Conservation (phyloP, 495 filamentous ascomycete genomes). For the Chaetomidium leptoderma region DNA sequence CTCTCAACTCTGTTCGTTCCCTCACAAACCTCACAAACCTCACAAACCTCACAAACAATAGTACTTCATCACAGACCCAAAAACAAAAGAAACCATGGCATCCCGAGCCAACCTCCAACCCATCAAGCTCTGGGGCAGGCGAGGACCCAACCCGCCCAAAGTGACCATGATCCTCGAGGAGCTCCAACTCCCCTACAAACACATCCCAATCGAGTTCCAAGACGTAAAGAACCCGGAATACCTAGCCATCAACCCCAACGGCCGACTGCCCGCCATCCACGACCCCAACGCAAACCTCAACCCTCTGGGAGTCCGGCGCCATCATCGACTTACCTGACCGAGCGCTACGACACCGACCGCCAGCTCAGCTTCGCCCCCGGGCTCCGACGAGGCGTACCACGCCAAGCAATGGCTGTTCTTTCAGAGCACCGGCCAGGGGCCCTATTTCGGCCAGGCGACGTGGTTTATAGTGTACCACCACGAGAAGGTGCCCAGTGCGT, state of each 20-base stretch:
- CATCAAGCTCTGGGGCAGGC: background rate
- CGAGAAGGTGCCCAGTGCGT: conserved; percentile 54
- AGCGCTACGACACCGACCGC: conserved; percentile 61
- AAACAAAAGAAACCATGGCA: background rate
- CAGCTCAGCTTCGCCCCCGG: conserved; percentile 52
- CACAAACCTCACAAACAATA: no score
- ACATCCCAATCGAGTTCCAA: conserved; percentile 35
- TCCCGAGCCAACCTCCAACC: background rate
- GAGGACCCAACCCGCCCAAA: conserved; percentile 27
- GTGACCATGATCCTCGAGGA: conserved; percentile 59
- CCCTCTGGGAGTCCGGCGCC: conserved; percentile 68
- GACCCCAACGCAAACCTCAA: conserved; percentile 64
- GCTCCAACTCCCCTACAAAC: conserved; percentile 54
- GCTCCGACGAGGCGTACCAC: conserved; percentile 46
- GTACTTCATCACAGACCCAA: background rate
- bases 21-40: no score
- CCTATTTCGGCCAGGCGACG: conserved; percentile 57
- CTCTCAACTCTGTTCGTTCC: no score
- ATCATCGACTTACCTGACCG: conserved; percentile 69
- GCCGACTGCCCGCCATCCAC: conserved; percentile 58
- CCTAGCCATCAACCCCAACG: conserved; percentile 64
- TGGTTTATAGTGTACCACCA: conserved; percentile 50
- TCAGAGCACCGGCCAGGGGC: conserved; percentile 63
- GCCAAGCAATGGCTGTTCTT: conserved; percentile 63
- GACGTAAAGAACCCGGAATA: conserved; percentile 57